A percentile compares a stretch with the other conserved stretches of the same genome.
Conservation (phyloP, 1,284 basidiomycete species). For the Malassezia brasiliensis region DNA sequence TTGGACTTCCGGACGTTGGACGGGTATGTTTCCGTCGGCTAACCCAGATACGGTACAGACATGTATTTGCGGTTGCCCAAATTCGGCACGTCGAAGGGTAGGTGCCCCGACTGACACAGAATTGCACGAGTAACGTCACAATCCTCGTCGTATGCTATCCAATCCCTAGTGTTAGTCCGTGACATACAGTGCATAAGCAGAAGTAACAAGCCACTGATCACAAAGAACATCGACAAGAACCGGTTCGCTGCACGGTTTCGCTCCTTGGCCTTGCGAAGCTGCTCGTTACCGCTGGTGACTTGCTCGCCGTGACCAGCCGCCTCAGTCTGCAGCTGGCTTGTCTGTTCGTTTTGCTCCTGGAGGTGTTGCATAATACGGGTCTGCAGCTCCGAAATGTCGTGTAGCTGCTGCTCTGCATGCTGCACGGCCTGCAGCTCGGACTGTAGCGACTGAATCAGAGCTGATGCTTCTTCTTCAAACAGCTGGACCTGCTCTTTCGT, state of each 20-base stretch:
- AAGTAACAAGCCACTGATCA: constrained; percentile 72
- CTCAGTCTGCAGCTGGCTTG: constrained; percentile 78
- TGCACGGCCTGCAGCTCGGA: constrained; percentile 74
- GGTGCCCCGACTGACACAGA: neutral
- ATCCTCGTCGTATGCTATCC: neutral
- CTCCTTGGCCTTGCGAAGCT: constrained; percentile 70
- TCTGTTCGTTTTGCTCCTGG: constrained; percentile 75
- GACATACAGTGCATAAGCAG: constrained; percentile 65
- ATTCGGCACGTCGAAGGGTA: constrained; percentile 11
- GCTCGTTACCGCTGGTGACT: constrained; percentile 74
- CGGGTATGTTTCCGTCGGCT: neutral
- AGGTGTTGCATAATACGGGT: constrained; percentile 76
- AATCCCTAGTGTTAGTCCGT: constrained; percentile 7
- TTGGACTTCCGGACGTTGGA: constrained; percentile 13
- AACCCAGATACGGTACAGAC: constrained; percentile 11
- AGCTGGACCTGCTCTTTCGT: constrained; percentile 69
- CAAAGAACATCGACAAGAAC: constrained; percentile 72
- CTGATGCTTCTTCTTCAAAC: constrained; percentile 79
- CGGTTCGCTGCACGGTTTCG: constrained; percentile 70
- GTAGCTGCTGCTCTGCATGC: constrained; percentile 71
- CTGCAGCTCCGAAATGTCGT: constrained; percentile 81
- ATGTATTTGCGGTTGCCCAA: constrained; percentile 15
- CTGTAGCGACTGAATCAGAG: constrained; percentile 68
- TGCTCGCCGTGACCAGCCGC: constrained; percentile 70
- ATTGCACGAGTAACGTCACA: constrained; percentile 1